Evolutionary conservation across 2,329 filamentous ascomycete species (phyloP), one percentile per base, ranked within the genome.

Genomic region (Aschersonia sp.): DNA sequence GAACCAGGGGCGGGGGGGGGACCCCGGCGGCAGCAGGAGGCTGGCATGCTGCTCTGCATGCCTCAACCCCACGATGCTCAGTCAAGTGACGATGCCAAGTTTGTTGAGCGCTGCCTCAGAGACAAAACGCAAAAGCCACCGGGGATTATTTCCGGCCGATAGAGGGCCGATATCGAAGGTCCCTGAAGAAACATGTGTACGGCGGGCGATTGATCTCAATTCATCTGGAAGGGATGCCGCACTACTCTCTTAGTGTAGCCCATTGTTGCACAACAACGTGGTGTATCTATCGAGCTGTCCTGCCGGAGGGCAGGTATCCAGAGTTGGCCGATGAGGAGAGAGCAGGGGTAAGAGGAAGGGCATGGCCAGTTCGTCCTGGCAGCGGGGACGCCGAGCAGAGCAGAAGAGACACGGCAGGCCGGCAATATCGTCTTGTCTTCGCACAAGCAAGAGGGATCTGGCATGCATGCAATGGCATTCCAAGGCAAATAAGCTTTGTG

Each of bases 31-130:
- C 30, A 30, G 29, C 35, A 20, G 42, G 44, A 30, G 48, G 48
- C 49, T 54, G 52, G 52, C 51, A 54, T 51, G 51, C 47, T 48
- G 47, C 31, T 42, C 43, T 50, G 43, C 51, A 53, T 51, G 51
- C 51, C 51, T 46, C 9, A 41, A 44, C 44, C 31, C 30, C 48
- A 47, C 40, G 41, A 47, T 48, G 30, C 6, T 40, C 30, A 44
- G 46, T 49, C 48, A 49, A 50, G 44, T 50, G 49, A 51, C 51
- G 49, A 48, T 49, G 38, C 28, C 42, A n/a, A 43, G 41, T 9
- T 44, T 31, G 43, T 31, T 32, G 40, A 48, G 44, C 40, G 38
- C 46, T 38, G 30, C 40, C 40, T 31, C 31, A 51, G 50, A 50
- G 50, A 50, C 50, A 48, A 44, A 42, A 30, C 38, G 40, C 31